These are phyloP conservation scores for Arbutus unedo DNA, from an alignment of 148 eudicot species.

Conservation along the genomic window DNA sequence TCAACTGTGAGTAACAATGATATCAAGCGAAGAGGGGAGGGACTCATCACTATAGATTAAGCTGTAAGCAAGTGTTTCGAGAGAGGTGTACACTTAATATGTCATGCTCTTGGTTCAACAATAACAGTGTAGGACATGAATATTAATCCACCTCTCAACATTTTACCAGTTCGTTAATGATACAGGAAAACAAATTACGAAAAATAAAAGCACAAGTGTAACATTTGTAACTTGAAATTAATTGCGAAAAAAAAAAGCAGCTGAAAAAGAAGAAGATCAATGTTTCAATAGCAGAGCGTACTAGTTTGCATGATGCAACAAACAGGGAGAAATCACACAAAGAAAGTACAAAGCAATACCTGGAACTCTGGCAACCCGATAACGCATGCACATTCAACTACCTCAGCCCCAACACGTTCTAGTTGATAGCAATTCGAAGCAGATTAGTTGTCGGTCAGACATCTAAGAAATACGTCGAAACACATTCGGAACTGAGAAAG, in stretches of 20 bases:
- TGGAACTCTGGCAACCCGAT: constrained; percentile 85
- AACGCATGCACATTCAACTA: constrained; percentile 90
- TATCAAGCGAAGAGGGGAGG: neutral
- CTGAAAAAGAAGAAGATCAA: neutral
- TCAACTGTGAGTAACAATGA: neutral
- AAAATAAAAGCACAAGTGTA: neutral
- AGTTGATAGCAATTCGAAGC: constrained; percentile 1
- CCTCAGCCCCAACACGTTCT: constrained; percentile 88
- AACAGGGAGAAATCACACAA: neutral
- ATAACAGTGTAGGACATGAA: neutral
- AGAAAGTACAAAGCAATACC: constrained; percentile 36
- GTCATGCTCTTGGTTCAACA: neutral
- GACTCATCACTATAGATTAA: neutral
- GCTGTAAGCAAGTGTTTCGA: neutral
- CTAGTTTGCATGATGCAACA: neutral
- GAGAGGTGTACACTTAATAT: neutral
- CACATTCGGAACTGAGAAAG: neutral
- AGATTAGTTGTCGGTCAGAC: neutral
- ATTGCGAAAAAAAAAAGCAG: neutral
- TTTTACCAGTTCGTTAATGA: neutral
- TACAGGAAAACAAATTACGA: neutral
- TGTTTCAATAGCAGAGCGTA: neutral
- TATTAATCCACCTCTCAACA: constrained; percentile 1
- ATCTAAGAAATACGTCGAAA: neutral
- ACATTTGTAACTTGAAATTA: neutral